Evolutionary conservation across 2,329 filamentous ascomycete species (phyloP).

Genomic region (Fusarium nanum): DNA sequence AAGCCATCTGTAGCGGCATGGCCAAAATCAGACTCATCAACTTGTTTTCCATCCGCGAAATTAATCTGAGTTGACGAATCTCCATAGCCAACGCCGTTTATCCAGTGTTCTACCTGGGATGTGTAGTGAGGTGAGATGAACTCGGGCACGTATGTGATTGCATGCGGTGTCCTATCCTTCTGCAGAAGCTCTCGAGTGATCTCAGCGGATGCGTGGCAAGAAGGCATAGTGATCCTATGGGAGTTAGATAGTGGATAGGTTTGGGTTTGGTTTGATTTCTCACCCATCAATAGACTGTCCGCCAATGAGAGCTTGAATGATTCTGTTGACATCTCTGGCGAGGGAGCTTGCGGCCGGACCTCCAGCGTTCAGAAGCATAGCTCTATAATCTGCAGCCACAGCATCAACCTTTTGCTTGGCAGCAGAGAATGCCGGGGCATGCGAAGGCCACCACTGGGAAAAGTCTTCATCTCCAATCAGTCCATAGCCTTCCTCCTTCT

Average conservation of each 20-base stretch:
- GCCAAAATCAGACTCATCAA: slow-evolving; percentile 35
- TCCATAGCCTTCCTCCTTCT: slow-evolving; percentile 24
- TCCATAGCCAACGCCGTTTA: slow-evolving; percentile 33
- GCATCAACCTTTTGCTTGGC: slow-evolving; percentile 29
- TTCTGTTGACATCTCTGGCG: slow-evolving; percentile 15
- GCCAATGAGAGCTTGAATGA: slow-evolving; percentile 28
- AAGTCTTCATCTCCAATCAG: slow-evolving; percentile 27
- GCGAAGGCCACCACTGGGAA: slow-evolving; percentile 28
- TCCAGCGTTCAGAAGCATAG: slow-evolving; percentile 5
- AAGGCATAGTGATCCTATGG: slow-evolving; percentile 32
- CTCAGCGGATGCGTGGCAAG: slow-evolving; percentile 34
- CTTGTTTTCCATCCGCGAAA: slow-evolving; percentile 21
- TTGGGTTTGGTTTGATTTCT: not conserved
- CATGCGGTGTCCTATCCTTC: slow-evolving; percentile 28
- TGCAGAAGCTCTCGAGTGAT: slow-evolving; percentile 24
- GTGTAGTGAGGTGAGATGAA: slow-evolving; percentile 27
- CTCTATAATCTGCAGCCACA: slow-evolving; percentile 17
- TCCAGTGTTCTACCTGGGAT: slow-evolving; percentile 30
- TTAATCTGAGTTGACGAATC: slow-evolving; percentile 26
- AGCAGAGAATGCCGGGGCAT: slow-evolving; percentile 25
- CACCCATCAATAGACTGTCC: slow-evolving; percentile 23
- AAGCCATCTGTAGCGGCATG: slow-evolving; percentile 30
- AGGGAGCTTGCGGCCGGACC: slow-evolving; percentile 16
- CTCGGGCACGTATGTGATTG: slow-evolving; percentile 34
- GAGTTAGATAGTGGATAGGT: not conserved